Conservation (phyloP, 345 rosid genomes). For the Garcia nutans region DNA sequence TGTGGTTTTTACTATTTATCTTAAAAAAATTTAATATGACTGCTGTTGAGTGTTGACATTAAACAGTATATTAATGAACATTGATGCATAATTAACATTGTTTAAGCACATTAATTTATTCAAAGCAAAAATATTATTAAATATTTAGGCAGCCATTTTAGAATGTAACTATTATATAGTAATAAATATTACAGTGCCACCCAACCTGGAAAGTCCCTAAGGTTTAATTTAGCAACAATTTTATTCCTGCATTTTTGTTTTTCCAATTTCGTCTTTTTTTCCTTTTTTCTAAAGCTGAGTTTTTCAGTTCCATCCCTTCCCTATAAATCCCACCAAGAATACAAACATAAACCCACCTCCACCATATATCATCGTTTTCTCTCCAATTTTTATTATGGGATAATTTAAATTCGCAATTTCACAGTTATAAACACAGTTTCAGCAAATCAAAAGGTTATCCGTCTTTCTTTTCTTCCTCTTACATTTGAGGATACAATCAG, state of each 20-base stretch:
- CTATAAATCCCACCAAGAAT: background rate
- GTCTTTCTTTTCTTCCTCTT: too few species aligned
- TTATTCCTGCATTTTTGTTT: background rate
- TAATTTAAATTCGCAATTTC: too few species aligned
- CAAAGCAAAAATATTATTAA: background rate
- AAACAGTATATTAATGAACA: background rate
- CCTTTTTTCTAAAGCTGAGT: background rate
- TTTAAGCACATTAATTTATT: too few species aligned
- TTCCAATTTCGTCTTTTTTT: constrained; percentile 1
- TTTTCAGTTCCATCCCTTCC: background rate
- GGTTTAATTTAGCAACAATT: background rate
- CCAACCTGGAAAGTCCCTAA: background rate
- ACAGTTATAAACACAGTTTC: too few species aligned
- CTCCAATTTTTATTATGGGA: background rate
- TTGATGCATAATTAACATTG: too few species aligned
- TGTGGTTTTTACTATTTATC: background rate
- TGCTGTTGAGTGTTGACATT: background rate
- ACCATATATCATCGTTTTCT: background rate
- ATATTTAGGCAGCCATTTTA: background rate
- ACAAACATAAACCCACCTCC: background rate
- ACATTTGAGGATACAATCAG: too few species aligned
- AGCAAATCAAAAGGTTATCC: too few species aligned
- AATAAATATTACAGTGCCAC: background rate
- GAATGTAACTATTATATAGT: too few species aligned
- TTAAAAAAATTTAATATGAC: background rate